Base-by-base conservation (phyloP, 2,329 filamentous ascomycete species). In the Raffaelea ambrosiae region DNA sequence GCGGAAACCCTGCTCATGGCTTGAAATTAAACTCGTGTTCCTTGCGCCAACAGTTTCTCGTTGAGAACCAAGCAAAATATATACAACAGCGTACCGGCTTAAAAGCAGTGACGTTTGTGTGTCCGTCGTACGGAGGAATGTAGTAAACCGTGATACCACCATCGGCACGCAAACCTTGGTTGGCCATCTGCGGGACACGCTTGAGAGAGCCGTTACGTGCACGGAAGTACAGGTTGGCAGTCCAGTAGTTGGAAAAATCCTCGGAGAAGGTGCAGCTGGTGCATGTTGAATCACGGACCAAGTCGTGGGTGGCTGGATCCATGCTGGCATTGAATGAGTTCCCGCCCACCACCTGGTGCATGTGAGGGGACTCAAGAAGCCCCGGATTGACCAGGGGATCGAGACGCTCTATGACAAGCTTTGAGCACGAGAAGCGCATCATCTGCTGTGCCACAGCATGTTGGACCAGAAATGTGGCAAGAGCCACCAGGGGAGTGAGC, bases 61-160 rank as follows among this genome's bases (percentile, higher is more conserved):
- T n/a, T n/a, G n/a, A n/a, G n/a, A n/a, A n/a, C n/a, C n/a, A n/a
- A n/a, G n/a, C n/a, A n/a, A n/a, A n/a, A n/a, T n/a, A n/a, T n/a
- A n/a, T n/a, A n/a, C n/a, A n/a, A n/a, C n/a, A n/a, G 13, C 26
- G 7, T 16, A 40, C 20, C 39, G 66, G 62, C 49, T 64, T 66
- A 57, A 72, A 71, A 10, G 66, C 66, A 1, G 66, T 71, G 26
- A 71, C 63, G 40, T 60, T 61, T n/a, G 58, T 59, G 50, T 29
- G 26, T 13, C 66, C 66, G 39, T 64, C 65, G 21, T 63, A 64
- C 1, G 65, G 64, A 38, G 61, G 59, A 20, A 69, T 67, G 46
- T 70, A 70, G 54, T 69, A 69, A 4, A 69, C 64, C 0, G 66
- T 66, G 7, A 69, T 60, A n/a, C 48, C 48, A 21, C 45, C 45